These are phyloP conservation scores for Wickerhamiella sergipiensis DNA, from an alignment of 805 yeast genomes.

Conservation along the genomic window DNA sequence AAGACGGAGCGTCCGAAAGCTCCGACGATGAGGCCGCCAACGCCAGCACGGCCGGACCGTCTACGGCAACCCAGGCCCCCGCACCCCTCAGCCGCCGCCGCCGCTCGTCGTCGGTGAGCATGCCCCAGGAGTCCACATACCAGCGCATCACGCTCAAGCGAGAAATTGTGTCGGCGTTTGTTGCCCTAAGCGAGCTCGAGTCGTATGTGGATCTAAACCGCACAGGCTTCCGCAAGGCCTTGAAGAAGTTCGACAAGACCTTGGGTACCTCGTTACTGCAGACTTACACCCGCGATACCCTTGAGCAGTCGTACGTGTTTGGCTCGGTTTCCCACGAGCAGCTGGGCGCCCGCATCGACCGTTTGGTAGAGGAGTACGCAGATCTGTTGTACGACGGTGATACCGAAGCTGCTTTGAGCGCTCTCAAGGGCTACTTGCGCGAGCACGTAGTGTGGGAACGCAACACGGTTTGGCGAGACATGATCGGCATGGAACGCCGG, in stretches of 20 bases:
- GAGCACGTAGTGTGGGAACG: constrained; percentile 97
- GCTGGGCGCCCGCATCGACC: constrained; percentile 42
- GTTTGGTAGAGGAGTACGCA: constrained; percentile 43
- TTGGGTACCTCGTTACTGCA: constrained; percentile 45
- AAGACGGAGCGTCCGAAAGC: not conserved
- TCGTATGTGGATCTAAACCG: constrained; percentile 73
- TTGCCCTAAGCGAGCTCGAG: constrained; percentile 64
- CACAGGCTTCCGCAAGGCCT: constrained; percentile 80
- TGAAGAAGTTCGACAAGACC: constrained; percentile 85
- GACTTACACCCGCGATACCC: constrained; percentile 37
- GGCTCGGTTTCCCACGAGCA: constrained; percentile 31
- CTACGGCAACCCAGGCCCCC: not conserved
- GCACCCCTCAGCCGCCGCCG: not conserved
- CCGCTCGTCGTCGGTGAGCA: not conserved
- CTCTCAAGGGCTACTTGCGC: constrained; percentile 43
- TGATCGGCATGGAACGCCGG: constrained; percentile 80
- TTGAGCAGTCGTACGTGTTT: constrained; percentile 43
- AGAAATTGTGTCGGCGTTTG: constrained; percentile 37
- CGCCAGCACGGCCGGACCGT: not conserved
- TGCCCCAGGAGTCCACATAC: not conserved
- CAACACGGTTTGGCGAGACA: constrained; percentile 94
- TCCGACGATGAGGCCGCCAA: constrained; percentile 3
- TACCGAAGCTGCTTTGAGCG: constrained; percentile 30
- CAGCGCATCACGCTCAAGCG: constrained; percentile 3
- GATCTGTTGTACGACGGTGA: constrained; percentile 31